A percentile compares a stretch with the other conserved stretches of the same genome.
phyloP scores from a whole-genome alignment of 2,329 filamentous ascomycete genomes.

The Zasmidium cellare region DNA sequence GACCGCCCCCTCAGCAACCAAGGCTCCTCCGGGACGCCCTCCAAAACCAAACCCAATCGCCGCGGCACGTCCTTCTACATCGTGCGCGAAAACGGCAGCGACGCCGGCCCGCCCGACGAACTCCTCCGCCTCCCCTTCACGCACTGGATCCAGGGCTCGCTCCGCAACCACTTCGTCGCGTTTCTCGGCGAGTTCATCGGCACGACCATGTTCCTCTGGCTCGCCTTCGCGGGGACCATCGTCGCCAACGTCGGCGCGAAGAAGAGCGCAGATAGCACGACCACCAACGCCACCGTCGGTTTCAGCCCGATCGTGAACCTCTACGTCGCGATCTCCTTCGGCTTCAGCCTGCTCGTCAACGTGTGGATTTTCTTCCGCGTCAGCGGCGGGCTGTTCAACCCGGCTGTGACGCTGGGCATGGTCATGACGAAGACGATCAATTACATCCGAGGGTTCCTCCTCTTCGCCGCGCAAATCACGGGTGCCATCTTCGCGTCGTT shows the following conservation, averaged over 20 bases:
- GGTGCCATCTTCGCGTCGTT: conserved; percentile 34
- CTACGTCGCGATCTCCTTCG: conserved; percentile 33
- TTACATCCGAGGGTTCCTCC: conserved; percentile 12
- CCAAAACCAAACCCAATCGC: conserved; percentile 1
- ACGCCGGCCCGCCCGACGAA: conserved; percentile 2
- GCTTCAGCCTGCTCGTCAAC: conserved; percentile 32
- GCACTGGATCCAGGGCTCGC: conserved; percentile 5
- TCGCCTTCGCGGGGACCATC: conserved; percentile 29
- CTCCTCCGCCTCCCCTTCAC: conserved; percentile 5
- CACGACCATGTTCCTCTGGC: conserved; percentile 38
- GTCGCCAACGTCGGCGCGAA: conserved; percentile 6
- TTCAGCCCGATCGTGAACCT: conserved; percentile 11
- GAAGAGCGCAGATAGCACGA: conserved; percentile 21
- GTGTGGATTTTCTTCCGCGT: conserved; percentile 34
- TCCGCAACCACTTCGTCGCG: conserved; percentile 25
- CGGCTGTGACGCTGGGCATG: conserved; percentile 35
- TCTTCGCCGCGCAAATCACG: conserved; percentile 33
- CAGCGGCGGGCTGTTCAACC: conserved; percentile 28
- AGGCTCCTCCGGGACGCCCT: conserved; percentile 4
- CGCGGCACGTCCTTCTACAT: conserved; percentile 9
- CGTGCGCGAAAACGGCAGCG: conserved; percentile 2
- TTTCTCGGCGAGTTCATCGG: conserved; percentile 35
- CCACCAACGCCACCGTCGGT: conserved; percentile 25
- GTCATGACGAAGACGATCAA: conserved; percentile 27
- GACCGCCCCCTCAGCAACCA: neutral